phyloP scores from a whole-genome alignment of 1,284 basidiomycete species.

The Pseudomicrostroma phylloplanum region DNA sequence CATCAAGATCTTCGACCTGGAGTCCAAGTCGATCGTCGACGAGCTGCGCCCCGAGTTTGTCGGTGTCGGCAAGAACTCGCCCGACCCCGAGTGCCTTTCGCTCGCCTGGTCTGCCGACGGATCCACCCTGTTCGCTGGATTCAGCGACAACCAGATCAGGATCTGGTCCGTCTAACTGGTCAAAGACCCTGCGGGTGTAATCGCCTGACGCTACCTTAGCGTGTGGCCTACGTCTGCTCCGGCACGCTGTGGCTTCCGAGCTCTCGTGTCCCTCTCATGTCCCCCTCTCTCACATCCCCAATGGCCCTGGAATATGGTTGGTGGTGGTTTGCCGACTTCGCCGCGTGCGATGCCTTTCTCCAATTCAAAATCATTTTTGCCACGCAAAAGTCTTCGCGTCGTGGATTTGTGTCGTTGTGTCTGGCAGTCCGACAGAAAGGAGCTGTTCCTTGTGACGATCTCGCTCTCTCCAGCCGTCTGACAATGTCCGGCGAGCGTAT shows the following conservation, averaged over 20 bases:
- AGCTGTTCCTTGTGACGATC: no score
- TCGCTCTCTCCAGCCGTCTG: no score
- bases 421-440: no score
- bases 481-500: no score
- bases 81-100: constrained; percentile 90
- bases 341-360: background rate
- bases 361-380: no score
- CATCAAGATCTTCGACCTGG: constrained; percentile 68
- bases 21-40: constrained; percentile 84
- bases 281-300: background rate
- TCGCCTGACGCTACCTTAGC: background rate
- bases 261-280: background rate
- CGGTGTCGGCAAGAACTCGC: constrained; percentile 64
- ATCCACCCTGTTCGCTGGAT: constrained; percentile 81
- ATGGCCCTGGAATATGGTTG: background rate
- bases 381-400: no score
- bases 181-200: background rate
- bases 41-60: constrained; percentile 69
- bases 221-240: no score
- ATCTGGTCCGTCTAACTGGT: constrained; percentile 50
- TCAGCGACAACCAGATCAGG: constrained; percentile 52
- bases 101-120: constrained; percentile 99
- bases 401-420: no score
- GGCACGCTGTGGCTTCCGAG: background rate
- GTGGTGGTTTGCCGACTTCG: constrained; percentile 4